Base-by-base conservation (phyloP, 1,284 basidiomycete genomes). In the Austroboletus rostrupii region DNA sequence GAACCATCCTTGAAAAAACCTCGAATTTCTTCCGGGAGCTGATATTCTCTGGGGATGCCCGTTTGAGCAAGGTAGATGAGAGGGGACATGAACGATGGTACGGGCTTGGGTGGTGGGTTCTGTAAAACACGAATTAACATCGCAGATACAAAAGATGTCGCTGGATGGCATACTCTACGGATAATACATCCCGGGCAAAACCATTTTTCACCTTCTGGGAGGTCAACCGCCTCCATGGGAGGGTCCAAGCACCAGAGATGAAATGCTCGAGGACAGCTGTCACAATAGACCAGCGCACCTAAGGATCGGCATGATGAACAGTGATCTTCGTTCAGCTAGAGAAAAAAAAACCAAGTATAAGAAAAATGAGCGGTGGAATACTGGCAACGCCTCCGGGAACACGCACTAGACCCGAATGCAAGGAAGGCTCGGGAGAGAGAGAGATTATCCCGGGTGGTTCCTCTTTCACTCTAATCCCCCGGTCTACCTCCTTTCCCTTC, bases 221-320 rank as follows among this genome's bases (percentile, higher is more conserved):
- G 73, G 61, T 98, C 93, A 59, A 88, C 79, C 47, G 86, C 77
- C 58, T 95, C 90, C 72, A 97, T 81, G 20, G 96, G 96, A 38
- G 96, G 96, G 66, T 97, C 90, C 60, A 99, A 81, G 69, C 96
- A 99, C 79, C 87, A 86, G 54, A 98, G 85, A 71, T 99, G 96
- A 69, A 97, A 99, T 20, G 93, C 92, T 56, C 90, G 79, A 29
- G 96, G 92, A 67, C 97, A 99, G 13, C 95, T 94, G 67, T 99
- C 96, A 70, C 96, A 99, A 68, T 97, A 98, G 10, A 96, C 80
- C 53, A 95, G 76, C 21, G 83, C 79, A 49, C 94, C 90, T 49
- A 81, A 72, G 21, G 85, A 89, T 58, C 85, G 81, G 70, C 96
- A 98, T 2, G 91, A 82, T 46, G 93, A 95, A 68, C 95, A 98